Evolutionary conservation across 2,329 filamentous ascomycete species (phyloP), one percentile per base, ranked within the genome.

Genomic region (Acarospora socialis): DNA sequence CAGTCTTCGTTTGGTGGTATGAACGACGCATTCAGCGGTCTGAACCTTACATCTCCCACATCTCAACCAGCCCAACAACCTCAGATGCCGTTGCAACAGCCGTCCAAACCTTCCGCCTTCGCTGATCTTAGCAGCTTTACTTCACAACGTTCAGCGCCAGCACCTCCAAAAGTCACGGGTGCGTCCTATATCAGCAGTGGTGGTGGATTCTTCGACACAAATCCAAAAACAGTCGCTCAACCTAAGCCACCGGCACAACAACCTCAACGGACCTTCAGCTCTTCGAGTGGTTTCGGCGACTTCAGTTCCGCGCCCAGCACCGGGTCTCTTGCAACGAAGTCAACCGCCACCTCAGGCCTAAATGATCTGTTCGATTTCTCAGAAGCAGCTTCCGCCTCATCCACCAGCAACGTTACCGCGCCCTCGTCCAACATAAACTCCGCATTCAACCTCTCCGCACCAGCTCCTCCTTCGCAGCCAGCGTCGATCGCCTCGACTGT

Each of bases 351-450:
- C 15, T 52, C 72, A 18, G 68, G 73, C 10, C 72, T 90, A 46
- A 76, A 74, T 29, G 82, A 92, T 49, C 65, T 94, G 2, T 87
- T 94, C 48, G 82, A 87, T 49, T 70, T 93, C 43, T 70, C 72
- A 5, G 44, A 50, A 24, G 45, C 67, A 30, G 47, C 59, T 30
- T 13, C 46, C 46, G 25, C 38, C 38, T n/a, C 30, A 44, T 5
- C 28, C 56, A 43, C 44, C 55, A 3, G 44, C 54, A 9, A 38
- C 48, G 20, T 46, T 52, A 5, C 39, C 55, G 25, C 29, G 9
- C 26, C 35, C 10, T 4, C 32, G 37, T 18, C 46, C 30, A 55
- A 60, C 13, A 52, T 67, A 17, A 67, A 56, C 48, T 90, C 81
- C 3, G 77, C 83, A 4, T 94, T 94, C 59, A 92, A 92, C 50